Conservation (phyloP, 805 yeast genomes). For the Brettanomyces naardenensis region DNA sequence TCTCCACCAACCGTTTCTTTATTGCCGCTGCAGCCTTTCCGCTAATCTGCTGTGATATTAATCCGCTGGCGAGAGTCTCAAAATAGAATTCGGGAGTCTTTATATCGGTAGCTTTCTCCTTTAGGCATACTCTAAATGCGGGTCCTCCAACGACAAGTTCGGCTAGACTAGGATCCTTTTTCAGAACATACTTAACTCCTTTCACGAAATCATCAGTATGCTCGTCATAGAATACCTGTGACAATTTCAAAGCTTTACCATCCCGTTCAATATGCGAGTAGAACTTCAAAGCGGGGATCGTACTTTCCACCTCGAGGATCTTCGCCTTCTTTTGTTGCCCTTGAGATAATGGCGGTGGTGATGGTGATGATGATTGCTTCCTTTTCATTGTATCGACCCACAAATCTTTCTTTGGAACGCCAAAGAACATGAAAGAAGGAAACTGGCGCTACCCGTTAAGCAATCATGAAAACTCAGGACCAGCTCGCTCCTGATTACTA, state of each 20-base stretch:
- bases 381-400: no score
- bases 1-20: conserved; percentile 26
- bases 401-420: no score
- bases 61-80: conserved; percentile 34
- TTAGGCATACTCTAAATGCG: not conserved
- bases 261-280: not conserved
- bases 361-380: no score
- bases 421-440: no score
- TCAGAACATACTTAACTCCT: conserved; percentile 18
- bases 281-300: not conserved
- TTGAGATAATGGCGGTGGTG: no score
- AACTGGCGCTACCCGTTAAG: no score
- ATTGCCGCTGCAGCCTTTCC: conserved; percentile 77
- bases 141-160: conserved; percentile 4
- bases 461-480: no score
- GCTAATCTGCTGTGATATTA: conserved; percentile 68
- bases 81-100: conserved; percentile 27
- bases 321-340: not conserved
- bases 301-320: not conserved
- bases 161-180: conserved; percentile 19
- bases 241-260: not conserved
- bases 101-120: not conserved
- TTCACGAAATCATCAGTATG: conserved; percentile 17
- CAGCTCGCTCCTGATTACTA: no score
- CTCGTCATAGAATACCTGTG: conserved; percentile 2